Percentiles rank a stretch among this genome's conserved stretches.
These are phyloP conservation scores for Lepidium didymum DNA, from an alignment of 345 rosid genomes.

Conservation along the genomic window DNA sequence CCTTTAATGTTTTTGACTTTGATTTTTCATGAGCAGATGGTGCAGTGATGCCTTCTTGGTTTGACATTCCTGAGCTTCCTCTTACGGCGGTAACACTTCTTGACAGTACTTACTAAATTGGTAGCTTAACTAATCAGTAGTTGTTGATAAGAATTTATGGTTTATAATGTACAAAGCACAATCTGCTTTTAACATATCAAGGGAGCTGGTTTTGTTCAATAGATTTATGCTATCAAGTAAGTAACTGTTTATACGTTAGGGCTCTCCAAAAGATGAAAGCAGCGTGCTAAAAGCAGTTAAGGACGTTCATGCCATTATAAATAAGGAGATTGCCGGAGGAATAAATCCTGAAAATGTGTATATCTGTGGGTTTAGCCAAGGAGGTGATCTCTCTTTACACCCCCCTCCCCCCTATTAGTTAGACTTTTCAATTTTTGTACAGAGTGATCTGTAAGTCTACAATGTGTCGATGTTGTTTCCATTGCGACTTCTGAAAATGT, in stretches of 20 bases:
- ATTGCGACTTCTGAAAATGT: not conserved
- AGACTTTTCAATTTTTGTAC: not conserved
- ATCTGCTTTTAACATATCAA: not conserved
- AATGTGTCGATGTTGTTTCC: not conserved
- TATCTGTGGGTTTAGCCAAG: constrained; percentile 90
- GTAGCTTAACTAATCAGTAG: not conserved
- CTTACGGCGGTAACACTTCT: constrained; percentile 54
- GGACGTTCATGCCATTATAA: constrained; percentile 64
- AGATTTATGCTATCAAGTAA: not conserved
- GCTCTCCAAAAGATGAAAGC: constrained; percentile 64
- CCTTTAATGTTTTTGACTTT: not conserved
- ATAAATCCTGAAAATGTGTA: constrained; percentile 51
- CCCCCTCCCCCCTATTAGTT: not conserved
- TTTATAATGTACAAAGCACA: not conserved
- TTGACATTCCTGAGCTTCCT: constrained; percentile 84
- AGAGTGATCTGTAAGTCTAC: not conserved
- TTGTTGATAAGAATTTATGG: not conserved
- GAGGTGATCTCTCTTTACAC: constrained; percentile 40
- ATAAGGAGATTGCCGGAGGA: constrained; percentile 61
- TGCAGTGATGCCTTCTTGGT: constrained; percentile 91
- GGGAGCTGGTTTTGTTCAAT: not conserved
- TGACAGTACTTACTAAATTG: not conserved
- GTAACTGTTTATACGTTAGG: constrained; percentile 23
- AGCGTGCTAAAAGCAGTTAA: constrained; percentile 61
- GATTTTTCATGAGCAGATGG: constrained; percentile 47